Evolutionary conservation across 345 rosid genomes (phyloP), one percentile per base, ranked within the genome.

Genomic region (Acer saccharum): DNA sequence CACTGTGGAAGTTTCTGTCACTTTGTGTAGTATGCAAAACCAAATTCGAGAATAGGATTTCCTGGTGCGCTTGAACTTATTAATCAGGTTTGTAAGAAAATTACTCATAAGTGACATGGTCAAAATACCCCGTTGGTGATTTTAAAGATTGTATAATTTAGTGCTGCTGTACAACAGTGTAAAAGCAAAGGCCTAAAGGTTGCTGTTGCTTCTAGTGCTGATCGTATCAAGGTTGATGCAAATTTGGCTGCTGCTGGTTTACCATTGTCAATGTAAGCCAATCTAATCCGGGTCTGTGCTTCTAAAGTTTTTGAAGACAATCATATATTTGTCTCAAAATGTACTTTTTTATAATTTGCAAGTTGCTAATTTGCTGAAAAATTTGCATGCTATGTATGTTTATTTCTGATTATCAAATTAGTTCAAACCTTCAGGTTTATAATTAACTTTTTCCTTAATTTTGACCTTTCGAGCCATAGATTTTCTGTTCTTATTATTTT

Each of bases 141-240:
- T 69, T 69, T 63, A 27, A 46, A 69, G 21, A 50, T 70, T 8
- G 9, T 23, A 48, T 73, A 66, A 65, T 72, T 16, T 68, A 20
- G 55, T 43, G 60, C 54, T 69, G 46, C 29, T 65, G 77, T 72
- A 16, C 70, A 77, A 80, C 86, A 90, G 99, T 93, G 98, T 86
- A 93, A 93, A 86, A 87, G 79, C 81, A 86, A 84, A 84, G 97
- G 98, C 65, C 92, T 96, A 11, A 96, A 93, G 84, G 98, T 93
- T 52, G 97, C 98, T 69, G 98, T 93, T 83, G 98, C 98, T 10
- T 96, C 97, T 63, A 96, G 98, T 61, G 99, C 99, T 71, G 99
- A 93, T 78, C 95, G 97, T 54, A 81, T 96, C 81, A 96, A 96
- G 88, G 99, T 96, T 41, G 90, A 96, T 82, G 98, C 97, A 66